Base-by-base conservation (phyloP, 805 yeast genomes). In the Suhomyces xylopsoci region DNA sequence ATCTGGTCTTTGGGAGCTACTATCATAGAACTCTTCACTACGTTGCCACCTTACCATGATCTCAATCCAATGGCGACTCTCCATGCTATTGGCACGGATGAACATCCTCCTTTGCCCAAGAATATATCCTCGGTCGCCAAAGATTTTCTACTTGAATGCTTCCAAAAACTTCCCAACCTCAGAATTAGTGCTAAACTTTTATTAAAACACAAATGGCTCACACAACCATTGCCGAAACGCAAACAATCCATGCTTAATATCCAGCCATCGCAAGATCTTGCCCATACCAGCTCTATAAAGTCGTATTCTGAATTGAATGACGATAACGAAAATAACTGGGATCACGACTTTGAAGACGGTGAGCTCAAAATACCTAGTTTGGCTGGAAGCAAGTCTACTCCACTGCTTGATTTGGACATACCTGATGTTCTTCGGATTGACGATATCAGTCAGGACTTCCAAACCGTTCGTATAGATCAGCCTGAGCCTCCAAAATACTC, bases 1-100 rank as follows among this genome's bases (percentile, higher is more conserved):
- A 82, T 88, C 26, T 88, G 94, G 98, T 88, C 96, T 7, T 69
- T 94, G 25, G 99, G 98, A 2, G 96, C 97, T n/a, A 93, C 98
- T 0, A 81, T 92, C 3, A 82, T 93, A 2, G 99, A 94, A 66
- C 74, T 94, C 42, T 73, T 90, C 49, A 87, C 96, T 0, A 96
- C 90, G 0, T 79, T 82, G 48, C 98, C 99, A 0, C 97, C 97
- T 0, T 90, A 90, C 62, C 85, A 86, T 55, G 84, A 89, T 45
- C 71, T 84, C 49, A 83, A 84, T 53, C 86, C 87, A 8, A 84
- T 88, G 84, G 87, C 90, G 1, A 90, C 94, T 0, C 73, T 90
- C 53, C 96, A 87, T 70, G 91, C 94, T 0, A 87, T 90, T 49
- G 96, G 90, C 0, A 81, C 86, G 5, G 90, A 88, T 49, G 87